Percentiles rank a stretch among this genome's conserved stretches.
Evolutionary conservation across 225 moss, liverwort and hornwort species (phyloP).

Genomic region (Rhytidiadelphus loreus): DNA sequence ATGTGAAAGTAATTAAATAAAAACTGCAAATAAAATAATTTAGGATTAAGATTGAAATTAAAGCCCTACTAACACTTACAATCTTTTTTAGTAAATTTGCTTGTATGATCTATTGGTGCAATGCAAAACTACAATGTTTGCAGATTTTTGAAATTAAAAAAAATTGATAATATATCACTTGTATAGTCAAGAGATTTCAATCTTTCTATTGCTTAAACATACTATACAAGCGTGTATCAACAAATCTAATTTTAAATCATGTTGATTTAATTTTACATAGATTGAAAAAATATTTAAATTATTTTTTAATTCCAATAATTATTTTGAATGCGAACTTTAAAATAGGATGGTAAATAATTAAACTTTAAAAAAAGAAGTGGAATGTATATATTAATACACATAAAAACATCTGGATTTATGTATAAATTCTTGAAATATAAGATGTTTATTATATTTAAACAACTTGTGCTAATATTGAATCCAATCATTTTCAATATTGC

Average conservation of each 20-base stretch:
- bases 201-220: too few relatives aligned
- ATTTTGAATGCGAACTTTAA: fast-evolving
- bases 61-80: fast-evolving
- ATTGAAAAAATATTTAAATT: too few relatives aligned
- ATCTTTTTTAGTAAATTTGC: neutral
- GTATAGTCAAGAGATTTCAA: too few relatives aligned
- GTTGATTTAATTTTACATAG: too few relatives aligned
- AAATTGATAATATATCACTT: too few relatives aligned
- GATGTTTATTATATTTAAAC: too few relatives aligned
- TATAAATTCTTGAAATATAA: neutral
- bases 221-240: too few relatives aligned
- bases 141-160: neutral
- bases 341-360: too few relatives aligned
- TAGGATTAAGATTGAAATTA: neutral
- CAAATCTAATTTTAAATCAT: too few relatives aligned
- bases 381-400: neutral
- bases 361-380: too few relatives aligned
- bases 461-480: neutral
- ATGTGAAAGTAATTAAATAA: neutral
- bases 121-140: neutral
- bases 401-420: too few relatives aligned
- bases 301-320: too few relatives aligned
- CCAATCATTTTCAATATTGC: neutral
- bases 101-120: fast-evolving
- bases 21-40: neutral